Percentiles rank a stretch among this genome's conserved stretches.
These are phyloP conservation scores for Microbotryum scabiosae DNA, from an alignment of 1,284 basidiomycete species.

Conservation along the genomic window DNA sequence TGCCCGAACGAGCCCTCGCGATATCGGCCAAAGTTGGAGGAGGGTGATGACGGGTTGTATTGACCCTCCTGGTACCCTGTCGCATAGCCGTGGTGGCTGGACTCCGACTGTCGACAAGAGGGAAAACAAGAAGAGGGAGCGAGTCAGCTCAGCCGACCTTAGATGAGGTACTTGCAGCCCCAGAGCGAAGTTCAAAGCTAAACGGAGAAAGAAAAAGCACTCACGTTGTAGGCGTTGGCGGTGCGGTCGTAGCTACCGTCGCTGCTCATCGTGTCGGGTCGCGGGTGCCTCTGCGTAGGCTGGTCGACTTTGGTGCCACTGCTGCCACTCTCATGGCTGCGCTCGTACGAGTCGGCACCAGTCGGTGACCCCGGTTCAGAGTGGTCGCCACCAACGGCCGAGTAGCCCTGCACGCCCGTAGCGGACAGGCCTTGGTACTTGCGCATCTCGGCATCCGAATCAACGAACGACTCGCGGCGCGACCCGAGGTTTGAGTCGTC, in stretches of 20 bases:
- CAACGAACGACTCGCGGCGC: constrained; percentile 26
- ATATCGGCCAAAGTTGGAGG: constrained; percentile 31
- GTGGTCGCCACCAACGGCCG: constrained; percentile 26
- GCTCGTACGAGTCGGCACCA: constrained; percentile 25
- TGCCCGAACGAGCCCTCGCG: constrained; percentile 35
- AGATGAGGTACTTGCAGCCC: not conserved
- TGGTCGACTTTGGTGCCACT: constrained; percentile 29
- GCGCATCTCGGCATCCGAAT: constrained; percentile 30
- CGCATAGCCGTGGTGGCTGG: constrained; percentile 18
- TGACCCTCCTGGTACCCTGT: constrained; percentile 10
- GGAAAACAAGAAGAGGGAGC: not conserved
- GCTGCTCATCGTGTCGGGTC: constrained; percentile 30
- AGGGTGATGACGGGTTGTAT: constrained; percentile 25
- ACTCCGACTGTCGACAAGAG: constrained; percentile 22
- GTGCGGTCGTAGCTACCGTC: constrained; percentile 26
- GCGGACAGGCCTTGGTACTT: constrained; percentile 29
- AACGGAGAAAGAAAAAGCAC: not conserved
- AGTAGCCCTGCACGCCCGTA: constrained; percentile 28
- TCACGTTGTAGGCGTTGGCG: constrained; percentile 8
- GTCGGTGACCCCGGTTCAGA: constrained; percentile 28
- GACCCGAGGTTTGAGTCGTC: not conserved
- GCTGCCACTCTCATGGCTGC: constrained; percentile 29
- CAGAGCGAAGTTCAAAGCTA: not conserved
- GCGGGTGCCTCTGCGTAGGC: constrained; percentile 5
- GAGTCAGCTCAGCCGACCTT: not conserved